A percentile compares a stretch with the other conserved stretches of the same genome.
Conservation (phyloP, 75 land plant genomes). For the Cryptomeria japonica region DNA sequence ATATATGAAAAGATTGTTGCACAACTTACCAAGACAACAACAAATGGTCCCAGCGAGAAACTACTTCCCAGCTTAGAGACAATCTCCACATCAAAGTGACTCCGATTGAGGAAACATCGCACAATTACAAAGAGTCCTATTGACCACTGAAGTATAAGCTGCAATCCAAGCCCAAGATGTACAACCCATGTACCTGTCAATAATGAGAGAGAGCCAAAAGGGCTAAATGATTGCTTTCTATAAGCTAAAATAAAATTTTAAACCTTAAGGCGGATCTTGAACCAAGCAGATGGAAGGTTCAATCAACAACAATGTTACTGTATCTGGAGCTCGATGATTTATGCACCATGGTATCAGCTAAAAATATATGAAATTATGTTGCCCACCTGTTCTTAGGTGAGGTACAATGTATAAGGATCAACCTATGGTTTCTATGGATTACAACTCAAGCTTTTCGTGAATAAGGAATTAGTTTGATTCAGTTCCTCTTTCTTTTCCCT, state of each 20-base stretch:
- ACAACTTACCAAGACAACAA: conserved; percentile 82
- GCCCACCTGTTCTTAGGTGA: neutral
- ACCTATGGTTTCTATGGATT: neutral
- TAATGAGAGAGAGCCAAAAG: conserved; percentile 30
- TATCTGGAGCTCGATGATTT: neutral
- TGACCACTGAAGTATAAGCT: conserved; percentile 93
- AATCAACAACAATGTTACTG: neutral
- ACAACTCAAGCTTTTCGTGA: neutral
- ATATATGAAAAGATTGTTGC: neutral
- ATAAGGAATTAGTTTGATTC: neutral
- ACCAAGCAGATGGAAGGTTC: neutral
- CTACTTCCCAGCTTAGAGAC: conserved; percentile 87
- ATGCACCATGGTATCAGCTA: neutral
- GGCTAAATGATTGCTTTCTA: conserved; percentile 28
- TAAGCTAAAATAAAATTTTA: neutral
- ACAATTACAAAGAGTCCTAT: conserved; percentile 82
- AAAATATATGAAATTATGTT: neutral
- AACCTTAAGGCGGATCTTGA: neutral
- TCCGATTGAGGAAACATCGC: conserved; percentile 74
- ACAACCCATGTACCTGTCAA: conserved; percentile 36
- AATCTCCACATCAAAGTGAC: conserved; percentile 63
- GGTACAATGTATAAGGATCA: neutral
- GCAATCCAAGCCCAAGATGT: conserved; percentile 56
- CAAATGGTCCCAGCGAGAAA: conserved; percentile 81
- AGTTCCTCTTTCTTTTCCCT: neutral